Base-by-base conservation (phyloP, 2,329 filamentous ascomycete species). In the Xylariaceae sp. region DNA sequence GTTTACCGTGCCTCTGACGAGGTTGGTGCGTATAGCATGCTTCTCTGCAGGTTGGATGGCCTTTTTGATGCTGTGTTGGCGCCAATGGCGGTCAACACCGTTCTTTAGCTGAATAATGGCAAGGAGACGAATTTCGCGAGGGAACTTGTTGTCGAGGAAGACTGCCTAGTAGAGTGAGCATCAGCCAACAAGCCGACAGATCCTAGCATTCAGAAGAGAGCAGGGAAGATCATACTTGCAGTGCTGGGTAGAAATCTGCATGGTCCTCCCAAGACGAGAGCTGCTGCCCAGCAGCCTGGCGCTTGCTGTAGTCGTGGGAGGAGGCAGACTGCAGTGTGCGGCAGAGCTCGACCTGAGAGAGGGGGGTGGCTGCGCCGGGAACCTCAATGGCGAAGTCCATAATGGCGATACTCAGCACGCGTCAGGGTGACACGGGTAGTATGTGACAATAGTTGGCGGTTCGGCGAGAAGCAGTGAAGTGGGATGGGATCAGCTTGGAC, bases 91-190 rank as follows among this genome's bases (percentile, higher is more conserved):
- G 62, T 97, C 91, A 64, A 97, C 90, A 41, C 90, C 93, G 63
- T 97, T 96, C 63, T 97, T 97, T 40, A 98, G 75, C 61, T 95
- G 87, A 52, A 97, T 95, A 43, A 97, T 81, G 41, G 91, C 87
- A 9, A 96, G 81, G 57, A 95, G 89, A 47, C 93, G 86, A 39
- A 91, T 78, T 56, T 94, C 83, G 43, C 79, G 67, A 1, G 88
- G 86, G 1, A 94, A 70, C 2, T 81, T 80, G 47, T 81, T 81
- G 67, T 95, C 87, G 49, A 95, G 76, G 61, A 90, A 96, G 28
- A 89, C 78, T 53, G 83, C 77, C 84, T 94, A 57, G 24, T 24
- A 26, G 32, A 9, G 22, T 31, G 9, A 8, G 41, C 45, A 35
- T 15, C 40, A 40, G 35, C 16, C 24, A 7, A 22, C 45, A 37